Evolutionary conservation across 208 protist species (phyloP), one percentile per base, ranked within the genome.

Genomic region (Kentomonas sorsogonicus): DNA sequence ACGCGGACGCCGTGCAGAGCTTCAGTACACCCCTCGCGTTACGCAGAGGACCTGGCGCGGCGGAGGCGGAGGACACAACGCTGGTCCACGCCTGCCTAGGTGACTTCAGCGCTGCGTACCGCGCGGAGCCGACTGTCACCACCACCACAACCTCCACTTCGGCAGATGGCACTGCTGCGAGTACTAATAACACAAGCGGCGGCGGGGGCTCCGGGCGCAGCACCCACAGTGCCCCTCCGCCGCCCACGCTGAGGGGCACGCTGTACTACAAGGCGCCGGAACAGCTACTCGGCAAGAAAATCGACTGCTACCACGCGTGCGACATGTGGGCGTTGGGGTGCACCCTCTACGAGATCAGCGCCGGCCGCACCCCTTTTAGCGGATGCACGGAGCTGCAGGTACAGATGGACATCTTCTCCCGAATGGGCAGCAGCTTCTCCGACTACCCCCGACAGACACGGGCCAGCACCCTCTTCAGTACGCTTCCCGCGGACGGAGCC

Each of bases 291-390:
- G 70, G 71, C 3, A 66, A 66, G 38, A 53, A 57, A n/a, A 66
- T 60, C 9, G 43, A 69, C 3, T 66, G 79, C 43, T 72, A 63
- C 38, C 59, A 71, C 22, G 65, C 79, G 1, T 86, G 76, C 31
- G 83, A 91, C 46, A 71, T 88, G 72, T 91, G 83, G 80, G 79
- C 72, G 10, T 53, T 91, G 7, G 83, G 83, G 15, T 91, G 79
- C 61, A 91, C 83, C 4, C 53, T 91, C 30, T 86, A 74, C 55
- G 83, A 91, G 46, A 67, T 91, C 22, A 45, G 47, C 31, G 83
- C 79, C 13, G 83, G 83, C 10, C 52, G 56, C 18, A 27, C 70
- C 41, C 56, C 77, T 47, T 91, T 73, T 66, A 47, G 60, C 44
- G 83, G 36, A 47, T 70, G 26, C 47, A 86, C 61, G 22, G 83